Percentiles rank a stretch among this genome's conserved stretches.
phyloP scores from a whole-genome alignment of 164 flowering plant genomes.

The Protea cynaroides region DNA sequence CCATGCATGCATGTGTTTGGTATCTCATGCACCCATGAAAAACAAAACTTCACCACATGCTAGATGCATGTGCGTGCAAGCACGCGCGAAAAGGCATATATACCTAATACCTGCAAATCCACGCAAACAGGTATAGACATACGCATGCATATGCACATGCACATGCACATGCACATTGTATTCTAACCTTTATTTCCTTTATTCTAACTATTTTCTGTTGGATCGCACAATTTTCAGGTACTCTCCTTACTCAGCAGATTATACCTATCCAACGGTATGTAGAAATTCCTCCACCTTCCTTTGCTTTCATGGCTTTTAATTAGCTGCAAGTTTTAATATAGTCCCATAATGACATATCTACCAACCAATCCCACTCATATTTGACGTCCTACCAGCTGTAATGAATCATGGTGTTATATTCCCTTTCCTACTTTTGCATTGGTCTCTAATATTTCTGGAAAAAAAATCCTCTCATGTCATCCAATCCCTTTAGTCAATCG shows the following conservation, averaged over 20 bases:
- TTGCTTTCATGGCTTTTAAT: neutral
- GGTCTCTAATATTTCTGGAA: too few species aligned
- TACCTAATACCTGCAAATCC: neutral
- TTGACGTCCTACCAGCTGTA: too few species aligned
- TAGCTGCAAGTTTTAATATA: neutral
- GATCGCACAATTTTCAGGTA: constrained; percentile 41
- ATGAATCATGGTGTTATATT: too few species aligned
- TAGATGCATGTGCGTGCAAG: constrained; percentile 3
- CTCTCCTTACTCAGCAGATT: constrained; percentile 68
- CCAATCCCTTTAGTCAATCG: too few species aligned
- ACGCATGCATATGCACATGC: neutral
- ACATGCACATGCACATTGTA: neutral
- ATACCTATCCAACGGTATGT: constrained; percentile 73
- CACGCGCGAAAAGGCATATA: neutral
- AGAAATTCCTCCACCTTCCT: constrained; percentile 4
- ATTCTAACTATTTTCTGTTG: constrained; percentile 3
- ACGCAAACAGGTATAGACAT: too few species aligned
- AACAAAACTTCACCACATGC: neutral
- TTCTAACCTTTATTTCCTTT: neutral
- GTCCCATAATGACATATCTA: too few species aligned
- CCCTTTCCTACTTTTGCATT: too few species aligned
- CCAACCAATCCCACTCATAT: too few species aligned
- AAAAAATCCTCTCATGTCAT: too few species aligned
- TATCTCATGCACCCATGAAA: neutral
- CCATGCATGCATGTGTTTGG: neutral